Evolutionary conservation across 2,329 filamentous ascomycete species (phyloP), one percentile per base, ranked within the genome.

Genomic region (Fusarium hainanense): DNA sequence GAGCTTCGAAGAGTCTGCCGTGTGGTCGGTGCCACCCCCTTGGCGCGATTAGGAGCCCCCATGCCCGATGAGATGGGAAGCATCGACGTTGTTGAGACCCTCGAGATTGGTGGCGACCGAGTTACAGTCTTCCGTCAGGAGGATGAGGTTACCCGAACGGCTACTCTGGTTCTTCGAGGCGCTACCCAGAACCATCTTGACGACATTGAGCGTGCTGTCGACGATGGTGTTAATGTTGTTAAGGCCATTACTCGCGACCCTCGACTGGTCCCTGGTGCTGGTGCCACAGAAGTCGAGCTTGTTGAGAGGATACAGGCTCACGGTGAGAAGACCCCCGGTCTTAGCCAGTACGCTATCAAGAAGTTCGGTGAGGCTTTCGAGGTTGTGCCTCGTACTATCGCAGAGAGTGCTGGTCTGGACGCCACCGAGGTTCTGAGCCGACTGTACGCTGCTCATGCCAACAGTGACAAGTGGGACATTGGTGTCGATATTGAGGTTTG

Each of bases 21-120:
- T 68, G 96, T 99, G 25, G 95, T 98, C 54, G 95, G 95, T 68
- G 96, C 96, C 59, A 98, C 96, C 16, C 96, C 96, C n/a, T 88
- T 99, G 68, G 97, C 97, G 55, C 92, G 96, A 75, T 87, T 99
- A 49, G 96, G 96, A 70, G 96, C 97, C 18, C 96, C 96, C 46
- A 99, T 99, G 96, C 96, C 97, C n/a, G 96, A 99, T 75, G 96
- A 99, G 86, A 98, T 97, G 94, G 96, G 96, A 71, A 92, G 83
- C 75, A 90, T 99, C 69, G 96, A 99, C 79, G 82, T 99, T 60
- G 96, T 99, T 32, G 96, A 99, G 87, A 98, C 97, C 3, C 87
- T 97, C 46, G 96, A 99, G 83, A 98, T 99, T 79, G 96, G 96
- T 70, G 96, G 96, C 74, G 96, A 99, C 85, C 92, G 96, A 67